Evolutionary conservation across 2,329 filamentous ascomycete species (phyloP).

Genomic region (Fusarium compactum): DNA sequence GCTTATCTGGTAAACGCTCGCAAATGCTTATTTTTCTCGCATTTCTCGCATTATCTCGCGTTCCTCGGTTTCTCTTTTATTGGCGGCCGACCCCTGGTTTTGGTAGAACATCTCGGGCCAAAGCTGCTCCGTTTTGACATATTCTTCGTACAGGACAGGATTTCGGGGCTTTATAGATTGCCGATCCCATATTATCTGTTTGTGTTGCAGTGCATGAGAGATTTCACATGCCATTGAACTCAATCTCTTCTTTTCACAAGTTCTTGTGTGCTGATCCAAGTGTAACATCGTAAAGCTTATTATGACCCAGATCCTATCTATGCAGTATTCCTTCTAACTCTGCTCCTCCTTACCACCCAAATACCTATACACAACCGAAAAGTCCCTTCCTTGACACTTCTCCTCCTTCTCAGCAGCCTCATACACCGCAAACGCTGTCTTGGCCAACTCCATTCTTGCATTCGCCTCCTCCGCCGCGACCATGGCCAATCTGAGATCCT

Average conservation of each 20-base stretch:
- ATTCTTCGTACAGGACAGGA: conserved; percentile 5
- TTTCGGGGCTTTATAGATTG: conserved; percentile 29
- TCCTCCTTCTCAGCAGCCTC: conserved; percentile 72
- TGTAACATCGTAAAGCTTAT: not conserved
- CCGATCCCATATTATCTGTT: conserved; percentile 11
- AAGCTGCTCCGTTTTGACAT: conserved; percentile 25
- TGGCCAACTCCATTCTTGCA: conserved; percentile 73
- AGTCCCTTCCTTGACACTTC: conserved; percentile 76
- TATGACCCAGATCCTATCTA: not conserved
- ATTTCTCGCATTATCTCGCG: conserved; percentile 20
- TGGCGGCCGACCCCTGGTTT: conserved; percentile 41
- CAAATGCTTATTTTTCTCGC: conserved; percentile 24
- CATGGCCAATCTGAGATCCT: conserved; percentile 80
- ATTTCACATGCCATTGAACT: not conserved
- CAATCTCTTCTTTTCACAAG: not conserved
- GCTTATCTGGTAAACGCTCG: conserved; percentile 10
- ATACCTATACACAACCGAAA: conserved; percentile 84
- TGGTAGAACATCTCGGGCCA: conserved; percentile 3
- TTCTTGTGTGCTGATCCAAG: not conserved
- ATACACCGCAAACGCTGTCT: conserved; percentile 74
- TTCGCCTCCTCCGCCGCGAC: conserved; percentile 76
- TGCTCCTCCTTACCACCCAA: conserved; percentile 65
- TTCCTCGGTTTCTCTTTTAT: not conserved
- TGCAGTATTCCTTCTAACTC: not conserved
- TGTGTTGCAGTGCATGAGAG: not conserved